Conservation (phyloP, 768 basidiomycete genomes). For the Mycena albidolilacea region DNA sequence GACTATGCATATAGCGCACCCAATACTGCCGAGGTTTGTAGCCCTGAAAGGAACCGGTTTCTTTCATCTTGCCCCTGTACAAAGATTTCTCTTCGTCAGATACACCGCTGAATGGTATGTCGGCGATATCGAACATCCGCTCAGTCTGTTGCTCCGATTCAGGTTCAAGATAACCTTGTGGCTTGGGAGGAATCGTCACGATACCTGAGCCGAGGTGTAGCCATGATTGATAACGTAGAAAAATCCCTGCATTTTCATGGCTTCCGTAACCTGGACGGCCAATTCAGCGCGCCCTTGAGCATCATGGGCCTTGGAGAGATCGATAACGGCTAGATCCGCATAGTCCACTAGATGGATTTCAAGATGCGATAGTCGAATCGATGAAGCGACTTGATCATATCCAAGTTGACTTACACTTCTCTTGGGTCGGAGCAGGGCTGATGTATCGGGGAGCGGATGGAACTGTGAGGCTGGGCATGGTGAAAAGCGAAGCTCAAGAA, state of each 20-base stretch:
- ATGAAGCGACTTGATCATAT: neutral
- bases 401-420: constrained; percentile 48
- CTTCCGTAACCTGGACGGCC: constrained; percentile 58
- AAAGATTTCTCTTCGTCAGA: constrained; percentile 57
- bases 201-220: constrained; percentile 56
- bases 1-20: constrained; percentile 49
- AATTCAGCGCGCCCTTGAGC: constrained; percentile 55
- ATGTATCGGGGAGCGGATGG: constrained; percentile 56
- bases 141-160: constrained; percentile 50
- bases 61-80: constrained; percentile 57
- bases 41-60: constrained; percentile 66
- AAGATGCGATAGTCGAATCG: constrained; percentile 7
- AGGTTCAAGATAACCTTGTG: too few relatives aligned
- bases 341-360: constrained; percentile 51
- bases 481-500: neutral
- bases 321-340: constrained; percentile 68
- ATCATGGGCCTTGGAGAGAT: constrained; percentile 59
- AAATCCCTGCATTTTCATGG: constrained; percentile 62
- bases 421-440: constrained; percentile 51
- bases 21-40: constrained; percentile 70
- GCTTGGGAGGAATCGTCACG: neutral
- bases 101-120: constrained; percentile 60
- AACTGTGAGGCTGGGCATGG: constrained; percentile 50
- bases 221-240: constrained; percentile 67
- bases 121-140: constrained; percentile 65